These are phyloP conservation scores for Letharia columbiana DNA, from an alignment of 495 filamentous ascomycete species.

Conservation along the genomic window DNA sequence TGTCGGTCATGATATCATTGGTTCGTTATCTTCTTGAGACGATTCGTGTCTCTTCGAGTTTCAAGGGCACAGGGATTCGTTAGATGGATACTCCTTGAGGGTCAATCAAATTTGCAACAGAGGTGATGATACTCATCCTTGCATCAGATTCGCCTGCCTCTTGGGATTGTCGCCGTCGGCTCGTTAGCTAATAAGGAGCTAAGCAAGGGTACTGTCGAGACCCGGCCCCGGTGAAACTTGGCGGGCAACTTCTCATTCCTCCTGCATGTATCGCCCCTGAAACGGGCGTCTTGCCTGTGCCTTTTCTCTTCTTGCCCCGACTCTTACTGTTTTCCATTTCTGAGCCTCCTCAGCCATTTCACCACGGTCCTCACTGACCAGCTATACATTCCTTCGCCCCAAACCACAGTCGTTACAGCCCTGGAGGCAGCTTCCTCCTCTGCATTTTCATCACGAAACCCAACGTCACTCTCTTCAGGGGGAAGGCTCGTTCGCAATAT, in stretches of 20 bases:
- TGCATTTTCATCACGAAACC: neutral
- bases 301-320: neutral
- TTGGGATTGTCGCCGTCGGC: too few relatives aligned
- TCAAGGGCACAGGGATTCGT: too few relatives aligned
- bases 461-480: neutral
- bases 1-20: slow-evolving; percentile 7
- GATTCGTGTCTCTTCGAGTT: too few relatives aligned
- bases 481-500: neutral
- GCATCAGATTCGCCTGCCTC: too few relatives aligned
- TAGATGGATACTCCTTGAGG: neutral
- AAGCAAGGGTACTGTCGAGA: neutral
- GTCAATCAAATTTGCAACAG: neutral
- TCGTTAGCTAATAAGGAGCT: too few relatives aligned
- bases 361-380: neutral
- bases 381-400: slow-evolving; percentile 29
- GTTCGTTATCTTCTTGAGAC: neutral
- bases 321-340: neutral
- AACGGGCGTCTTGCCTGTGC: neutral
- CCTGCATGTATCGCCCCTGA: neutral
- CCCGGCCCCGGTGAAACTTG: neutral
- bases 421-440: slow-evolving; percentile 7
- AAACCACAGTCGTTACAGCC: slow-evolving; percentile 13
- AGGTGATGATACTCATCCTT: too few relatives aligned
- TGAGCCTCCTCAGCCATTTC: neutral
- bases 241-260: neutral